Conservation (phyloP, 176 grass and related monocot species). For the Oryza australiensis region DNA sequence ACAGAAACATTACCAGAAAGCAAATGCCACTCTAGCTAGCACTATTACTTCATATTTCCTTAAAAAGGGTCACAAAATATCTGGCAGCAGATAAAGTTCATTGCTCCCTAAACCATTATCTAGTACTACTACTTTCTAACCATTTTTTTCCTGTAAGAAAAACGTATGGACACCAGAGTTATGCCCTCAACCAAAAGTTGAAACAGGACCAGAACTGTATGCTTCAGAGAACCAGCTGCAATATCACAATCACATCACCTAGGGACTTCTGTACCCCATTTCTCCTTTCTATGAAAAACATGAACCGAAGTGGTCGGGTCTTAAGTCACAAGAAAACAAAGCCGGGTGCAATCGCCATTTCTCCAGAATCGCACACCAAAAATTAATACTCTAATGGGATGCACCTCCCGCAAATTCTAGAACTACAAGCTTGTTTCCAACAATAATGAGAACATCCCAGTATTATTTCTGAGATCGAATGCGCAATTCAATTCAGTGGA, state of each 20-base stretch:
- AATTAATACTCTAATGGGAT: not conserved
- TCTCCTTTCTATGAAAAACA: not conserved
- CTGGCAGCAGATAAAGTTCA: not conserved
- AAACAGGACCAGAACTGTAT: not conserved
- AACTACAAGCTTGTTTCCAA: not conserved
- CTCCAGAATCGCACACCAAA: not conserved
- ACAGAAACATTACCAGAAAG: not conserved
- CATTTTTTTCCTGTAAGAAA: not conserved
- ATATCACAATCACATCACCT: not conserved
- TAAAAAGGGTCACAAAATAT: not conserved
- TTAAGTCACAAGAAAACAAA: not conserved
- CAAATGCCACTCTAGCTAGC: not conserved
- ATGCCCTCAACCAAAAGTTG: not conserved
- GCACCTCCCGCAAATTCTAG: not conserved
- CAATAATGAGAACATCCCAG: not conserved
- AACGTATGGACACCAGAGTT: not conserved
- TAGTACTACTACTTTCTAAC: not conserved
- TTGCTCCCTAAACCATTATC: slow-evolving; percentile 11
- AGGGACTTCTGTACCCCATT: not conserved
- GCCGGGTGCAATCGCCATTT: not conserved
- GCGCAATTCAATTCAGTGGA: not conserved
- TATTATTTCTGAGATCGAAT: too few relatives aligned
- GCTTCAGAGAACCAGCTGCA: not conserved
- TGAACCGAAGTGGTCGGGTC: not conserved
- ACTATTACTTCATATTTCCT: not conserved